Evolutionary conservation across 345 rosid genomes (phyloP).

Genomic region (Acer negundo): DNA sequence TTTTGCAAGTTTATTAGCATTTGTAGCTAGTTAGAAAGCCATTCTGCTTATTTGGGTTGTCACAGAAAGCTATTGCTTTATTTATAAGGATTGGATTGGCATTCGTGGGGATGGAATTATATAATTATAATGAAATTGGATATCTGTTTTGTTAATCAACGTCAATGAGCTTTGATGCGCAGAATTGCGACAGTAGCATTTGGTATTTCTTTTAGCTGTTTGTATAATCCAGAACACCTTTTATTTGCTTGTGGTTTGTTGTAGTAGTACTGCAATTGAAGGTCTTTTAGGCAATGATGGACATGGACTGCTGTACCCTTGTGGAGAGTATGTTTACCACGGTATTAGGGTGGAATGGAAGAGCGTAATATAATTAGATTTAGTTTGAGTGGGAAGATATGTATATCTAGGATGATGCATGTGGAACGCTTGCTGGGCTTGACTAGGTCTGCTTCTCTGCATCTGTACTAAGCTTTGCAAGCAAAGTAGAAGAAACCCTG

Average conservation of each 20-base stretch:
- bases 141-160: no score
- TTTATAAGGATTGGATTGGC: background rate
- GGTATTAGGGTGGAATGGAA: background rate
- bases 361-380: no score
- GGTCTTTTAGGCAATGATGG: background rate
- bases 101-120: background rate
- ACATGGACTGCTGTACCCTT: background rate
- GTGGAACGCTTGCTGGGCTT: background rate
- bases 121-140: background rate
- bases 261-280: background rate
- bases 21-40: slow-evolving; percentile 17
- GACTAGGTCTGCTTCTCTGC: background rate
- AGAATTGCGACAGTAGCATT: no score
- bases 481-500: background rate
- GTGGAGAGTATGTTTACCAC: background rate
- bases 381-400: background rate
- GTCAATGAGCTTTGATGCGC: no score
- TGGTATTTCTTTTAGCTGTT: no score
- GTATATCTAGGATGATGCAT: no score
- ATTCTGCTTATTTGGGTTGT: background rate
- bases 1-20: background rate
- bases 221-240: no score
- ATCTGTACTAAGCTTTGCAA: background rate
- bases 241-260: no score
- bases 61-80: background rate